Evolutionary conservation across 305 asterid species (phyloP).

Genomic region (Petunia hybrid): DNA sequence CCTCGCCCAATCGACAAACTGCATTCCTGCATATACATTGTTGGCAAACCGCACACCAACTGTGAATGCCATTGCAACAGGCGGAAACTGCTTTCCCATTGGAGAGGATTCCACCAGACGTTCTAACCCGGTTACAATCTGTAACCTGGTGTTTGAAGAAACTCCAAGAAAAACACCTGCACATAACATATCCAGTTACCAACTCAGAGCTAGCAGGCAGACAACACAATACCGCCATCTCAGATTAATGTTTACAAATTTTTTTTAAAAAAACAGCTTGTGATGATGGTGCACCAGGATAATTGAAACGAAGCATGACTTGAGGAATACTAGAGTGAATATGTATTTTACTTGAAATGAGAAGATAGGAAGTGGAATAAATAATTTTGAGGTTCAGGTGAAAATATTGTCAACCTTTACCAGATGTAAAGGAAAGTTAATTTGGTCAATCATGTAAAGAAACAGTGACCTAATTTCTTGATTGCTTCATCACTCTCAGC

Average conservation of each 20-base stretch:
- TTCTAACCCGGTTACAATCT: conserved; percentile 88
- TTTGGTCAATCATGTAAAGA: conserved; percentile 14
- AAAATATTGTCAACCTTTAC: neutral
- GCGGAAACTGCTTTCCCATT: conserved; percentile 68
- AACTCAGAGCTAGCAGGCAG: neutral
- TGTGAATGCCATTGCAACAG: conserved; percentile 85
- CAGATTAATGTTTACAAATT: neutral
- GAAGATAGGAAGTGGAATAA: neutral
- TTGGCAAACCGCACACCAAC: conserved; percentile 89
- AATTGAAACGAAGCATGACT: neutral
- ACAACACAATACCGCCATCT: neutral
- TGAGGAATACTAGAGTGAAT: neutral
- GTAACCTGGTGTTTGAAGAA: conserved; percentile 93
- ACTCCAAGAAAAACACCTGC: conserved; percentile 88
- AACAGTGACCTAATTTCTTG: neutral
- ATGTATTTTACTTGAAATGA: neutral
- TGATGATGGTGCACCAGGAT: neutral
- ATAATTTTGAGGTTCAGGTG: neutral
- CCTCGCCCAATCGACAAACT: conserved; percentile 96
- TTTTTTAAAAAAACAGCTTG: neutral
- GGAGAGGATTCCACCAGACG: conserved; percentile 85
- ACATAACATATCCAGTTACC: neutral
- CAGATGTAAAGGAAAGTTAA: conserved; percentile 1
- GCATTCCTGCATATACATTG: conserved; percentile 93
- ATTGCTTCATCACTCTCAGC: neutral